Conservation (phyloP, 106 monocot species). For the Platanthera zijinensis region DNA sequence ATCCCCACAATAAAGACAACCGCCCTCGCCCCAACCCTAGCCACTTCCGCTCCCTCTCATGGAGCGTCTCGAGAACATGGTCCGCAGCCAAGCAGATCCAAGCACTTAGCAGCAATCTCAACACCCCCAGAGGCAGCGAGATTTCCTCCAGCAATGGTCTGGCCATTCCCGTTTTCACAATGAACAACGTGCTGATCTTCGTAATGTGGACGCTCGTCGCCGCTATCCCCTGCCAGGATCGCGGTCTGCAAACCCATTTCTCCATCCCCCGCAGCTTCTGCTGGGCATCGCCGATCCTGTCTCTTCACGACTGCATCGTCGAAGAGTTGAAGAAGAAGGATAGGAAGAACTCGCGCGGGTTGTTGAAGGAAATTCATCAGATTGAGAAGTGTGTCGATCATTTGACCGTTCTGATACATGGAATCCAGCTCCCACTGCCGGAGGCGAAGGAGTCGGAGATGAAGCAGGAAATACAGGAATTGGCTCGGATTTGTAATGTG, state of each 20-base stretch:
- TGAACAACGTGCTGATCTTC: conserved; percentile 17
- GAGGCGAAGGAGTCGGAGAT: conserved; percentile 19
- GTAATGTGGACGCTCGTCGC: conserved; percentile 22
- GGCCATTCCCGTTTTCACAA: conserved; percentile 16
- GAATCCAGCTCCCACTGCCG: conserved; percentile 6
- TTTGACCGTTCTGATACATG: conserved; percentile 7
- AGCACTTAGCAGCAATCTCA: conserved; percentile 10
- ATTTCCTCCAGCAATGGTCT: conserved; percentile 11
- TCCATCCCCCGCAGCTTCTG: conserved; percentile 16
- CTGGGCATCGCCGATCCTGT: conserved; percentile 14
- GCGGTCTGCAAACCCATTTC: conserved; percentile 18
- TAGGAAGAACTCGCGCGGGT: conserved; percentile 13
- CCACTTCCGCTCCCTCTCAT: conserved; percentile 16
- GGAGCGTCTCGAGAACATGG: conserved; percentile 13
- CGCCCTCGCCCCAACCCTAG: neutral
- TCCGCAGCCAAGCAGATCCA: conserved; percentile 12
- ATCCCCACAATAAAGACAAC: neutral
- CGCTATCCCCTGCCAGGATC: conserved; percentile 24
- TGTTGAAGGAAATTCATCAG: conserved; percentile 22
- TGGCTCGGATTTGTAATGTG: conserved; percentile 8
- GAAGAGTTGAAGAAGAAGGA: conserved; percentile 31
- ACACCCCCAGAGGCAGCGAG: conserved; percentile 2
- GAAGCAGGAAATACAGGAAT: conserved; percentile 6
- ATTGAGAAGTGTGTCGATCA: conserved; percentile 14
- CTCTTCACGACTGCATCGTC: conserved; percentile 15